Conservation (phyloP, 192 early-diverging fungal species). For the Podila horticola region DNA sequence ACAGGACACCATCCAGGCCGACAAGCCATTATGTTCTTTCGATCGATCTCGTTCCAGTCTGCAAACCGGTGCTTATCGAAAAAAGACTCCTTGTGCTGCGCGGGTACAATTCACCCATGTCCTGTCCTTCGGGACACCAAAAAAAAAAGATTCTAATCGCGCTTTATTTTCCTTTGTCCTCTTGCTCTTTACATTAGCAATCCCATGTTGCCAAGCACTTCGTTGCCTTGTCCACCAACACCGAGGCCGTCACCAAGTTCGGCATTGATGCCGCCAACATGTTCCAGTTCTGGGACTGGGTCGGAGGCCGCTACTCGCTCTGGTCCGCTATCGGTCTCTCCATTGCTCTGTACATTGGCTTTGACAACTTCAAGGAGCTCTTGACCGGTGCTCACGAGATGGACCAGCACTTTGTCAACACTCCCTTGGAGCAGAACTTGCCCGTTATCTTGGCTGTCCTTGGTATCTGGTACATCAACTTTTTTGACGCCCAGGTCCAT, state of each 20-base stretch:
- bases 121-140: neutral
- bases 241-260: slow-evolving; percentile 86
- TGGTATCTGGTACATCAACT: slow-evolving; percentile 99
- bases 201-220: slow-evolving; percentile 98
- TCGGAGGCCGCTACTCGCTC: slow-evolving; percentile 98
- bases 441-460: slow-evolving; percentile 90
- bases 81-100: too few species aligned
- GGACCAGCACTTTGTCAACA: slow-evolving; percentile 94
- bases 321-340: slow-evolving; percentile 99
- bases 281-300: slow-evolving; percentile 99
- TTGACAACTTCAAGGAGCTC: slow-evolving; percentile 93
- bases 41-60: too few species aligned
- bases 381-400: slow-evolving; percentile 94
- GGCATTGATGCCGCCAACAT: slow-evolving; percentile 97
- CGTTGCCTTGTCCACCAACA: slow-evolving; percentile 97
- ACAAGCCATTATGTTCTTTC: too few species aligned
- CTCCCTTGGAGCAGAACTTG: slow-evolving; percentile 93
- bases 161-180: neutral
- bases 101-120: neutral
- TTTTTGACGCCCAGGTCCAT: slow-evolving; percentile 92
- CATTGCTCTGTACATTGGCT: slow-evolving; percentile 95
- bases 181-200: slow-evolving; percentile 31
- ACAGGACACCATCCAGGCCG: too few species aligned
- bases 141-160: neutral
- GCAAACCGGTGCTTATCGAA: too few species aligned